phyloP scores from a whole-genome alignment of 768 basidiomycete genomes.

The Gelatoporia subvermispora region DNA sequence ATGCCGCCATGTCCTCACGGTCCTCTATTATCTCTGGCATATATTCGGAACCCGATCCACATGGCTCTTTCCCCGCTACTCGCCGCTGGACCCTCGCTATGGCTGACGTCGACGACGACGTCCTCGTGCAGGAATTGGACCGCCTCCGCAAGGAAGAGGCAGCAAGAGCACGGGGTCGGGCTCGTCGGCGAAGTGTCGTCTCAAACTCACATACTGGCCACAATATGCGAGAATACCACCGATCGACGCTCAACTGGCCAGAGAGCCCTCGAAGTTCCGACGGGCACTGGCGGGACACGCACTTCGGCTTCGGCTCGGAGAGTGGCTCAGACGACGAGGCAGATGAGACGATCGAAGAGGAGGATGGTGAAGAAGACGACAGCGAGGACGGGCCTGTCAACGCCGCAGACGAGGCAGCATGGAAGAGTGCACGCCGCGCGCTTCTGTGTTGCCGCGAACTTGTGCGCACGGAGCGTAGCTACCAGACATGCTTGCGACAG shows the following conservation, averaged over 20 bases:
- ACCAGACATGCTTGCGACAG: slow-evolving; percentile 33
- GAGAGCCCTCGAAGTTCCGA: too few species aligned
- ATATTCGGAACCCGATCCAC: background rate
- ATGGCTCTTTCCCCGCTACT: slow-evolving; percentile 8
- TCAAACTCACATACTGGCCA: slow-evolving; percentile 14
- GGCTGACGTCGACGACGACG: slow-evolving; percentile 28
- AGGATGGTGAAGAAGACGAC: slow-evolving; percentile 5
- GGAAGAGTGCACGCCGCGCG: slow-evolving; percentile 35
- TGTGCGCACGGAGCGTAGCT: slow-evolving; percentile 41
- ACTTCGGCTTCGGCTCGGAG: slow-evolving; percentile 14
- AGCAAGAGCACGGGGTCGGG: slow-evolving; percentile 11
- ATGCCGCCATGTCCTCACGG: background rate
- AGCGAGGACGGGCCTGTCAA: slow-evolving; percentile 6
- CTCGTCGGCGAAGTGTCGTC: slow-evolving; percentile 9
- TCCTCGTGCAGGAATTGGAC: slow-evolving; percentile 27
- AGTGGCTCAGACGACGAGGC: slow-evolving; percentile 17
- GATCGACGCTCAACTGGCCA: slow-evolving; percentile 12
- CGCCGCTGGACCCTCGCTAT: slow-evolving; percentile 29
- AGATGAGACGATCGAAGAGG: slow-evolving; percentile 1
- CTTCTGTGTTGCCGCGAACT: slow-evolving; percentile 45
- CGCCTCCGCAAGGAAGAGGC: slow-evolving; percentile 20
- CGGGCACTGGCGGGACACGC: slow-evolving; percentile 2
- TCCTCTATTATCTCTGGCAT: background rate
- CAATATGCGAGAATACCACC: slow-evolving; percentile 4
- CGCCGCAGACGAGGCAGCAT: slow-evolving; percentile 22